Percentiles rank a stretch among this genome's conserved stretches.
Evolutionary conservation across 1,284 basidiomycete species (phyloP).

Genomic region (Trametes sp.): DNA sequence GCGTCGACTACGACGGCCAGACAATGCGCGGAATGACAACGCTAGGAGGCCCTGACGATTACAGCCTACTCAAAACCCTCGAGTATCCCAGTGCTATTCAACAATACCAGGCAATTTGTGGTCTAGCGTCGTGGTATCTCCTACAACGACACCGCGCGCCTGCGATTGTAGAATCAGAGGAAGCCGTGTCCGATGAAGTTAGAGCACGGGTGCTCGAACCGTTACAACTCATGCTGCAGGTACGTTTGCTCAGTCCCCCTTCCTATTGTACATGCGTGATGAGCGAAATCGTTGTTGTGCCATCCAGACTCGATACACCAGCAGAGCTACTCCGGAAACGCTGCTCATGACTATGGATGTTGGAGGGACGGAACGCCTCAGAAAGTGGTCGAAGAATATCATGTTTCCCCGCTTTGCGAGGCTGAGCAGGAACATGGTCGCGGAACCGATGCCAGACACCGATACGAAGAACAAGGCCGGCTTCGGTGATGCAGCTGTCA

Average conservation of each 20-base stretch:
- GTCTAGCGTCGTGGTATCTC: background rate
- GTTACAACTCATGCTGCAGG: background rate
- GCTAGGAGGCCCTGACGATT: background rate
- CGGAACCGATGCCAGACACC: too few species aligned
- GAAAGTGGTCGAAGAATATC: too few species aligned
- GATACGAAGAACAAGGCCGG: too few species aligned
- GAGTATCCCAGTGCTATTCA: background rate
- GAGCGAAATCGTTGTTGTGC: background rate
- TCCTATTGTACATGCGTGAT: too few species aligned
- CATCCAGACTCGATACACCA: background rate
- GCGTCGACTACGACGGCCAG: background rate
- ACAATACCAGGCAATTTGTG: background rate
- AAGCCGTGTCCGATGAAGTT: background rate
- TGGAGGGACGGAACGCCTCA: background rate
- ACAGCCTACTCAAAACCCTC: background rate
- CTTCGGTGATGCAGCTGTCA: too few species aligned
- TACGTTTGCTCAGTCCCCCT: background rate
- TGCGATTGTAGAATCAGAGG: background rate
- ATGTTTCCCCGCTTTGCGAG: too few species aligned
- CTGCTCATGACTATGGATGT: too few species aligned
- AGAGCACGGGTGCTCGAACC: background rate
- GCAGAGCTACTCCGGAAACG: background rate
- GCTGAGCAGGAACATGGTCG: too few species aligned
- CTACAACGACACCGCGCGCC: background rate
- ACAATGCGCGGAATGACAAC: background rate